Evolutionary conservation across 2,329 filamentous ascomycete genomes (phyloP), one percentile per base, ranked within the genome.

Genomic region (Alternaria tenuissima): DNA sequence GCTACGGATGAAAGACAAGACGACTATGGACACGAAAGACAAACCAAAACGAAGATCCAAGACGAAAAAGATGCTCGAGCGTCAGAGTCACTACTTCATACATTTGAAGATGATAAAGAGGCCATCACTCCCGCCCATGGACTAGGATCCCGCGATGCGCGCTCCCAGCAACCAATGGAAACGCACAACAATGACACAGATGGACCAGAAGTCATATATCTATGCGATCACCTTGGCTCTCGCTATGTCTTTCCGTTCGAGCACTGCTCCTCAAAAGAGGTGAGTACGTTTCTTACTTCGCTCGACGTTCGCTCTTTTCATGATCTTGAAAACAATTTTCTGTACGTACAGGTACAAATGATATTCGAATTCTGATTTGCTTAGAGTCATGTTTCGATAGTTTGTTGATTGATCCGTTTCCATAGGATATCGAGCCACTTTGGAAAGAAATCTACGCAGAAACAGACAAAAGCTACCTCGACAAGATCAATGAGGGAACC

Each of bases 361-460:
- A 11, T 30, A 11, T 30, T 30, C 11, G 7, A 9, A 30, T 9
- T 11, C 11, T 11, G 8, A 11, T 9, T 30, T 4, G 8, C 28
- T 9, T 30, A 30, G 11, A 30, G 14, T 34, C 32, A 14, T 12
- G 16, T 34, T 16, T 34, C 32, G 32, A 34, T 14, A 16, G 12
- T 14, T 16, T 12, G 12, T 14, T 34, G 12, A 34, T 24, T 57
- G 18, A 52, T 28, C 7, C 4, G 2, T 32, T n/a, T 18, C 14
- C 16, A 11, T 24, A 72, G 69, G 47, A 32, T 16, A 62, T 56
- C 18, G 48, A 64, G 39, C 28, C 20, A 2, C 52, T 70, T 9
- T 46, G 68, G n/a, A 57, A 60, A 20, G 47, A 69, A 46, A 56
- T 62, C 5, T 73, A 71, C 47, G 14, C 5, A 22, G 7, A 41